Conservation (phyloP, 331 rosid genomes). For the Acacia pycnantha region DNA sequence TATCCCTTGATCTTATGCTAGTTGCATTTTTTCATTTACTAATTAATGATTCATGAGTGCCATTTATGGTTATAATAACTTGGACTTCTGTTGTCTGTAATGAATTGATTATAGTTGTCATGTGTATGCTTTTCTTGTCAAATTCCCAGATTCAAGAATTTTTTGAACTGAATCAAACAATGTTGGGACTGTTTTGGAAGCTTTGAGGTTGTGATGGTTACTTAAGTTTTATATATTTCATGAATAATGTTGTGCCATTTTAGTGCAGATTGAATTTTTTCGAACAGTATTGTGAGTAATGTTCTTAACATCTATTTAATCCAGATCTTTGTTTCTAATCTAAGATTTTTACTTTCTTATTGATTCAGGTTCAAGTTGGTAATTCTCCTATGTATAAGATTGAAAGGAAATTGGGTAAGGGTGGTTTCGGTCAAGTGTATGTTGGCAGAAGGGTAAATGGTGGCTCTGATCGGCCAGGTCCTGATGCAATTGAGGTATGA, state of each 20-base stretch:
- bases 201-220: conserved; percentile 1
- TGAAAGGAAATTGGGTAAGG: conserved; percentile 94
- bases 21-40: conserved; percentile 26
- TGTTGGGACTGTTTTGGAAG: conserved; percentile 17
- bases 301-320: not conserved
- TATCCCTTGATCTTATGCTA: conserved; percentile 33
- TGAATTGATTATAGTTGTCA: conserved; percentile 12
- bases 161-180: not conserved
- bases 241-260: not conserved
- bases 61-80: not conserved
- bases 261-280: conserved; percentile 1
- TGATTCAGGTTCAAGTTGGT: conserved; percentile 86
- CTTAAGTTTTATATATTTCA: conserved; percentile 11
- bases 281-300: not conserved
- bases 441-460: conserved; percentile 87
- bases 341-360: conserved; percentile 11
- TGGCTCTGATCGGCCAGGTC: conserved; percentile 81
- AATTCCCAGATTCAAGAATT: not conserved
- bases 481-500: conserved; percentile 83
- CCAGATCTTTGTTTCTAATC: conserved; percentile 7
- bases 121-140: conserved; percentile 1
- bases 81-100: conserved; percentile 3
- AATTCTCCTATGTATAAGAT: conserved; percentile 80
- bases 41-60: conserved; percentile 12
- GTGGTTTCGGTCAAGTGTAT: conserved; percentile 95